Evolutionary conservation across 208 protist species (phyloP).

Genomic region (Crithidia fasciculata): DNA sequence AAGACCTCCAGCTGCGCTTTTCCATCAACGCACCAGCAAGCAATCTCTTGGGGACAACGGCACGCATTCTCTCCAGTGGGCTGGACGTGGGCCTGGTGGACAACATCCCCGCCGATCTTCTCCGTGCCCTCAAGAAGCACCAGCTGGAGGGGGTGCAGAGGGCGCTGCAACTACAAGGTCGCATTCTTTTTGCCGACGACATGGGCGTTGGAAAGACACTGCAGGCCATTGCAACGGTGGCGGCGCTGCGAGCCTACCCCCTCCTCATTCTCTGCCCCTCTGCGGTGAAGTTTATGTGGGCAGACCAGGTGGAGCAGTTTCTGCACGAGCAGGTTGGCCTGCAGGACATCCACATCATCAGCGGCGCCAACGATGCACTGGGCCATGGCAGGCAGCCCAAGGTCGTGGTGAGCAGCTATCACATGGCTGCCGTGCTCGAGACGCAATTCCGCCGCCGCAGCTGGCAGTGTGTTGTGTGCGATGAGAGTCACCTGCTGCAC

Average conservation of each 20-base stretch:
- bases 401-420: constrained; percentile 82
- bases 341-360: constrained; percentile 77
- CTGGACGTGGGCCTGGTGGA: constrained; percentile 5
- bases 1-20: constrained; percentile 24
- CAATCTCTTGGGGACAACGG: neutral
- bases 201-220: constrained; percentile 91
- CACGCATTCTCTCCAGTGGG: neutral
- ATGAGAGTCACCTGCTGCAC: constrained; percentile 86
- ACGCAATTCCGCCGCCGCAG: constrained; percentile 35
- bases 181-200: constrained; percentile 78
- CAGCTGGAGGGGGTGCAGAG: constrained; percentile 66
- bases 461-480: constrained; percentile 70
- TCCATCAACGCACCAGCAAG: constrained; percentile 28
- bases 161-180: constrained; percentile 51
- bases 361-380: constrained; percentile 65
- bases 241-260: constrained; percentile 64
- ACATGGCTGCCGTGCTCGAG: constrained; percentile 73
- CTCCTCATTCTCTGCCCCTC: constrained; percentile 81
- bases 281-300: constrained; percentile 81
- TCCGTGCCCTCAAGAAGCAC: constrained; percentile 46
- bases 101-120: constrained; percentile 30
- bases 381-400: constrained; percentile 41
- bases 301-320: constrained; percentile 81
- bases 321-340: constrained; percentile 64
- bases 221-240: constrained; percentile 66